Evolutionary conservation across 1,284 basidiomycete species (phyloP).

Genomic region (Leccinum fallax): DNA sequence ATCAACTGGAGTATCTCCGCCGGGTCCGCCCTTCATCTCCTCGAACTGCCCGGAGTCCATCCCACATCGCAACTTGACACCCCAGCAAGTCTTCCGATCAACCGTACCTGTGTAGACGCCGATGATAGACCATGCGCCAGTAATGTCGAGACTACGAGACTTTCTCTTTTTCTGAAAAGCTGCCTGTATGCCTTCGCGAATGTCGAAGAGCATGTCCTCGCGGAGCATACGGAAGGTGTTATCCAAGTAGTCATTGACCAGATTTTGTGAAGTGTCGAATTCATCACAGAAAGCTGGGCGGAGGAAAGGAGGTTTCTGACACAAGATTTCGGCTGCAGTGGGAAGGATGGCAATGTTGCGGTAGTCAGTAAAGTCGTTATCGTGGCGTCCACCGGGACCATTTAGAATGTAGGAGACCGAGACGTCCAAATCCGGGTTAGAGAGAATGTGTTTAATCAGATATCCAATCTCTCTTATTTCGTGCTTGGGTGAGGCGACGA

Average conservation of each 20-base stretch:
- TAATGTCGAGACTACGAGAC: conserved; percentile 43
- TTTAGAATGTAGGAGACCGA: conserved; percentile 11
- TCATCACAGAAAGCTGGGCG: conserved; percentile 41
- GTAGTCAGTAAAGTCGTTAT: conserved; percentile 63
- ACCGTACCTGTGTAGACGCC: conserved; percentile 41
- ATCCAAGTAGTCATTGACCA: conserved; percentile 52
- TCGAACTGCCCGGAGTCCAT: conserved; percentile 45
- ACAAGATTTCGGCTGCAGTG: conserved; percentile 59
- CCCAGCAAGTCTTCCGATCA: conserved; percentile 47
- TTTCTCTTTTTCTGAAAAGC: conserved; percentile 43
- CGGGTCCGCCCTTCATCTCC: conserved; percentile 15
- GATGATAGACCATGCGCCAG: conserved; percentile 38
- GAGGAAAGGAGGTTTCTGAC: conserved; percentile 32
- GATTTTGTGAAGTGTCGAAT: conserved; percentile 36
- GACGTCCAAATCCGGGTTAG: conserved; percentile 19
- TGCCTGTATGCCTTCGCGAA: conserved; percentile 57
- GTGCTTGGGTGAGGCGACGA: conserved; percentile 36
- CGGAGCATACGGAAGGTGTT: conserved; percentile 65
- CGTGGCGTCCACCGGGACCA: conserved; percentile 61
- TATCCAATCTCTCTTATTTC: conserved; percentile 41
- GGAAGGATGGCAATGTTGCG: conserved; percentile 59
- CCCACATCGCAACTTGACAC: conserved; percentile 44
- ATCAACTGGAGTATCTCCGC: conserved; percentile 30
- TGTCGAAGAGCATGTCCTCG: conserved; percentile 67
- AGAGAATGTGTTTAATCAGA: conserved; percentile 46